phyloP scores from a whole-genome alignment of 1,139 yeast genomes.

The Wickerhamomyces sp. region DNA sequence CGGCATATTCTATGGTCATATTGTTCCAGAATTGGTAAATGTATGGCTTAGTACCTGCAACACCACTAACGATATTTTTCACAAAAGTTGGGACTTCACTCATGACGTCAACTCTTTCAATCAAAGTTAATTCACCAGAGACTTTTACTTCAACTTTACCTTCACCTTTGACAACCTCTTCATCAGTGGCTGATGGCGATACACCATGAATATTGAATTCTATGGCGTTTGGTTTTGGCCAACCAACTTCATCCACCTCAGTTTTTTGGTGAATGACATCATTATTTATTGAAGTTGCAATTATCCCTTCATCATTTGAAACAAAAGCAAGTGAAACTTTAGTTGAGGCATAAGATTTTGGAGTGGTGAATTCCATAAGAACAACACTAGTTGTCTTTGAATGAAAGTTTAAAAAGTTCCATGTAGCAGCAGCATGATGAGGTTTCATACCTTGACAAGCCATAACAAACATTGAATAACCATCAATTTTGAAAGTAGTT shows the following conservation, averaged over 20 bases:
- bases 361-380: conserved; percentile 95
- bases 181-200: conserved; percentile 35
- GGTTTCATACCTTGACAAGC: conserved; percentile 99
- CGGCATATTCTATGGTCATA: conserved; percentile 31
- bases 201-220: conserved; percentile 53
- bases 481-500: conserved; percentile 35
- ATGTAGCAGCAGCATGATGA: conserved; percentile 94
- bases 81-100: conserved; percentile 94
- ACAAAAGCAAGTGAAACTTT: conserved; percentile 78
- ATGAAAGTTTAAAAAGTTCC: conserved; percentile 94
- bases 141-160: conserved; percentile 38
- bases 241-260: conserved; percentile 72
- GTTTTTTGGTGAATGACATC: conserved; percentile 57
- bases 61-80: conserved; percentile 88
- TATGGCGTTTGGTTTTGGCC: conserved; percentile 81
- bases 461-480: conserved; percentile 83
- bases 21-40: conserved; percentile 84
- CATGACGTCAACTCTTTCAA: conserved; percentile 96
- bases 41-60: conserved; percentile 92
- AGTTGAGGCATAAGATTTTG: conserved; percentile 79
- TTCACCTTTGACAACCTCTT: conserved; percentile 30
- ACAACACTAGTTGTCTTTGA: conserved; percentile 69
- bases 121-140: conserved; percentile 53
- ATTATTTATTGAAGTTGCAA: conserved; percentile 65
- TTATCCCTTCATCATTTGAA: conserved; percentile 55